Base-by-base conservation (phyloP, 495 filamentous ascomycete genomes). In the Thermochaetoides thermophila region DNA sequence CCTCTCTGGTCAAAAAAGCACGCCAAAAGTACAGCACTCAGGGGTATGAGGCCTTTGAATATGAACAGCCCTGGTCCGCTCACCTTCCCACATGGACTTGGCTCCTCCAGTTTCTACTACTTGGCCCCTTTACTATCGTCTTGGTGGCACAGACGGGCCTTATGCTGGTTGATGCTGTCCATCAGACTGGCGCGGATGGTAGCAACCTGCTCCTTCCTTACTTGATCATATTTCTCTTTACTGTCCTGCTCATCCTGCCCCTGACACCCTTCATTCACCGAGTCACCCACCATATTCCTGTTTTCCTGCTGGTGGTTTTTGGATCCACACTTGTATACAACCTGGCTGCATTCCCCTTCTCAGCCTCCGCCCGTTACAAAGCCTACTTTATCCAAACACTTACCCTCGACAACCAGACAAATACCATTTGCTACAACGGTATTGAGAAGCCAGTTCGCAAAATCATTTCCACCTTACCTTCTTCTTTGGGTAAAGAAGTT, bases 261-360 rank as follows among this genome's bases (percentile, higher is more conserved):
- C 57, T 81, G 10, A 64, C 74, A 0, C 89, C 89, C 0, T 93
- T 86, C 45, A 68, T 92, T 14, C 87, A 96, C 53, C 78, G 87
- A 19, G 73, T 82, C 43, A 83, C 76, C 8, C 78, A 79, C 44
- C 82, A 91, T 38, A 60, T 96, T 21, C 86, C 89, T 3, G 51
- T 76, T 0, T 73, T 87, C 42, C 49, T 94, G 14, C 63, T 92
- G 29, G 51, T 77, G 7, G 59, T 95, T 18, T 81, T 84, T 38
- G 39, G 71, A 25, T 81, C 68, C 17, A 93, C 85, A 9, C 52
- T 86, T 19, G 71, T 87, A 45, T 96, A 91, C 63, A 93, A 89
- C 50, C 71, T 94, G 8, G 56, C 64, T 15, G 86, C 81, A 5
- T 93, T 93, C 55, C 89, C 89, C 1, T 96, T 95, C 60, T 84